phyloP scores from a whole-genome alignment of 2,329 filamentous ascomycete species.

The Neophaeococcomyces aloes region DNA sequence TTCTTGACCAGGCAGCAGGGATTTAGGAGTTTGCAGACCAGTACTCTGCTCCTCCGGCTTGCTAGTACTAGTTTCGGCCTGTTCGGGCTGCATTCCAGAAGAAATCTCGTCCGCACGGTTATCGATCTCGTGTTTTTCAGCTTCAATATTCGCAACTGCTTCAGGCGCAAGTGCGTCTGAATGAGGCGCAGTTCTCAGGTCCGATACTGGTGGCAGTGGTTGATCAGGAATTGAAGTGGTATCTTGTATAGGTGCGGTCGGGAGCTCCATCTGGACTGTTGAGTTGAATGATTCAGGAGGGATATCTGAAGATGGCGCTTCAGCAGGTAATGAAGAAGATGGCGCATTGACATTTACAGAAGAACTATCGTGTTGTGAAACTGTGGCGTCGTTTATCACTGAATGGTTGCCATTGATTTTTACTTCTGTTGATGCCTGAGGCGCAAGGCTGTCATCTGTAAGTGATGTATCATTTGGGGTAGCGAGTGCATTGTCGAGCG shows the following conservation, averaged over 20 bases:
- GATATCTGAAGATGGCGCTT: conserved; percentile 13
- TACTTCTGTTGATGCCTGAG: not conserved
- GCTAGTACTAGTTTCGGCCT: not conserved
- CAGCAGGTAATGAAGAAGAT: conserved; percentile 17
- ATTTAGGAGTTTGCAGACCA: conserved; percentile 19
- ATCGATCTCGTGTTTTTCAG: conserved; percentile 22
- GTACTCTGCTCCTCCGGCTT: conserved; percentile 8
- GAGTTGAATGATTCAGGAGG: conserved; percentile 10
- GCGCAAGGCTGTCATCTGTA: not conserved
- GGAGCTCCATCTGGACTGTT: conserved; percentile 6
- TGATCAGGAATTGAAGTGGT: conserved; percentile 10
- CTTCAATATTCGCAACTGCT: conserved; percentile 18
- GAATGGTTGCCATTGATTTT: conserved; percentile 2
- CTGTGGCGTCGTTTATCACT: not conserved
- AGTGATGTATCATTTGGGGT: conserved; percentile 4
- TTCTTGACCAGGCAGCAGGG: conserved; percentile 22
- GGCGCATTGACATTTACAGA: conserved; percentile 11
- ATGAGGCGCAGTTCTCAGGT: conserved; percentile 22
- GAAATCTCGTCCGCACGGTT: conserved; percentile 13
- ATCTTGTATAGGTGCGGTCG: conserved; percentile 11
- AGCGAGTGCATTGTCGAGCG: not conserved
- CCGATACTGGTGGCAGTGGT: conserved; percentile 21
- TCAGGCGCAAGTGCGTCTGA: conserved; percentile 17
- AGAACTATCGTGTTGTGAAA: not conserved
- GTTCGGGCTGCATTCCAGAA: not conserved